These are phyloP conservation scores for Boechera retrofracta DNA, from an alignment of 345 rosid species.

Conservation along the genomic window DNA sequence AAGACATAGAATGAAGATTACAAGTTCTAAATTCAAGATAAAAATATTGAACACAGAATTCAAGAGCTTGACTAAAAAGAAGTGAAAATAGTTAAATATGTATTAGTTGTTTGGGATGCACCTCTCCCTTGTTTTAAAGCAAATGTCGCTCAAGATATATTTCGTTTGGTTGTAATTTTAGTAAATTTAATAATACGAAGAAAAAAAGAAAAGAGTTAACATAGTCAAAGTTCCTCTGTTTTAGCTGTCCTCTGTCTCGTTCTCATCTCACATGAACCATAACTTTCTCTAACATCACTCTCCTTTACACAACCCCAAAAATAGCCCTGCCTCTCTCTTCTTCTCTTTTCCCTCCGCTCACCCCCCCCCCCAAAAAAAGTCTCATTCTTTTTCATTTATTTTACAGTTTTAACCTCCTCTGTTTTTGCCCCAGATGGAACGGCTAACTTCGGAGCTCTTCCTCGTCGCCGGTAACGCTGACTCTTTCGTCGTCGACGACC, in stretches of 20 bases:
- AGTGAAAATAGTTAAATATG: background rate
- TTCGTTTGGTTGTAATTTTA: background rate
- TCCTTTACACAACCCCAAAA: constrained; percentile 41
- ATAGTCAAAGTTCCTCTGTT: constrained; percentile 46
- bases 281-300: constrained; percentile 49
- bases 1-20: background rate
- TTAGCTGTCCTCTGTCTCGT: constrained; percentile 44
- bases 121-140: constrained; percentile 30
- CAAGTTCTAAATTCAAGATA: background rate
- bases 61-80: constrained; percentile 10
- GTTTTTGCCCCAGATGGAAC: constrained; percentile 30
- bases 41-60: background rate
- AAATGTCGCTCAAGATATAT: constrained; percentile 25
- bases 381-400: constrained; percentile 6
- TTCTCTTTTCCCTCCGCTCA: constrained; percentile 32
- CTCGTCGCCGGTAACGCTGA: constrained; percentile 49
- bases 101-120: constrained; percentile 30
- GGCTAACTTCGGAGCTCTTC: constrained; percentile 35
- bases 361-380: background rate
- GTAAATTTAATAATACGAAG: background rate
- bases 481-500: constrained; percentile 96
- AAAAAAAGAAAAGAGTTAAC: background rate
- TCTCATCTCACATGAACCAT: constrained; percentile 47
- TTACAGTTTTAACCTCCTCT: constrained; percentile 31
- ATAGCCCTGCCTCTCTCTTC: constrained; percentile 28